These are phyloP conservation scores for Periglandula ipomoeae DNA, from an alignment of 2,329 filamentous ascomycete species.

Conservation along the genomic window DNA sequence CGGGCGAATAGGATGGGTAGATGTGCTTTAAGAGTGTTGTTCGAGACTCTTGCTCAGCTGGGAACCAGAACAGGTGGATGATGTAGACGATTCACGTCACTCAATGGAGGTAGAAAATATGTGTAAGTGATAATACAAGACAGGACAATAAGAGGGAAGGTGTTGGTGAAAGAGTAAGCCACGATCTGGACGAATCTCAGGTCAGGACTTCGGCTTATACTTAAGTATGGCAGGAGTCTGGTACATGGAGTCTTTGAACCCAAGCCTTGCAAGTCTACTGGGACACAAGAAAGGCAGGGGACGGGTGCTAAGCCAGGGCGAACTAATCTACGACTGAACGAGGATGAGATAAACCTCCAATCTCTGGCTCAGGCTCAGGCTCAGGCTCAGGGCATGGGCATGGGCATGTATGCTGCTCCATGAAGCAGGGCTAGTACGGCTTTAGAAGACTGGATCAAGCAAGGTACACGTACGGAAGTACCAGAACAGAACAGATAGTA, in stretches of 20 bases:
- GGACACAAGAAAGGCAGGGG: constrained; percentile 1
- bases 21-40: no score
- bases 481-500: no score
- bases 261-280: not conserved
- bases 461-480: not conserved
- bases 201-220: constrained; percentile 2
- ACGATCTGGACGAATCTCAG: not conserved
- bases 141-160: not conserved
- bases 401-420: not conserved
- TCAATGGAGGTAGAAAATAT: not conserved
- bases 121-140: not conserved
- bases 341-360: constrained; percentile 8
- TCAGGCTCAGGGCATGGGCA: constrained; percentile 6
- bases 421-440: constrained; percentile 6
- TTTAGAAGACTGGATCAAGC: constrained; percentile 4
- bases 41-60: no score
- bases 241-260: not conserved
- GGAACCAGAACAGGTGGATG: no score
- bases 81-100: no score
- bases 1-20: no score
- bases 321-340: constrained; percentile 8
- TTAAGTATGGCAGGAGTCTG: constrained; percentile 1
- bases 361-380: constrained; percentile 3
- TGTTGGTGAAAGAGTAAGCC: not conserved
- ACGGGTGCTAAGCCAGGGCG: constrained; percentile 5